phyloP scores from a whole-genome alignment of 768 basidiomycete species.

The button mushroom (Agaricus bisporus) region DNA sequence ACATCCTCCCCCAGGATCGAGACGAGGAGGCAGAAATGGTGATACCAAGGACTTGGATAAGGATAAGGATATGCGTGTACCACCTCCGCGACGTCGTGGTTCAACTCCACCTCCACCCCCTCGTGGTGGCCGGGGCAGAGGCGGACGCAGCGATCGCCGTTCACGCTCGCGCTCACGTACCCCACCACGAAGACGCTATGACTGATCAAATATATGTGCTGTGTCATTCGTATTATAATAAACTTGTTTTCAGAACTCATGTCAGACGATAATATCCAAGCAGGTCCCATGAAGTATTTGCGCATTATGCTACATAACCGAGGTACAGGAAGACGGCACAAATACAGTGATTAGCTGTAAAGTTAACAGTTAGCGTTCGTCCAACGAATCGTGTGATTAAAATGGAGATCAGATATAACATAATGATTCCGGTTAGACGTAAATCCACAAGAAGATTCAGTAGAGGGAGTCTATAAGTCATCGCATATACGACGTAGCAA shows the following conservation, averaged over 20 bases:
- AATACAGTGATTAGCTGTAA: constrained; percentile 1
- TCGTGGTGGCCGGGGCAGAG: constrained; percentile 29
- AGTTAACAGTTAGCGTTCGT: constrained; percentile 11
- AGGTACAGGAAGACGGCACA: constrained; percentile 2
- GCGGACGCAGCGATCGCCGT: constrained; percentile 32
- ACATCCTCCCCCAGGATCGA: constrained; percentile 33
- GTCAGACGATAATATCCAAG: neutral
- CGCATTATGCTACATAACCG: constrained; percentile 7
- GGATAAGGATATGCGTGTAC: constrained; percentile 32
- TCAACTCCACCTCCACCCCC: constrained; percentile 42
- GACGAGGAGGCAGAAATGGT: constrained; percentile 38
- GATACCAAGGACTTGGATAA: constrained; percentile 22
- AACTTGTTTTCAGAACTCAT: neutral
- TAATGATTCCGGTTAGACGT: constrained; percentile 89
- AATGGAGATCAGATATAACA: constrained; percentile 55
- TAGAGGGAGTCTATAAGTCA: constrained; percentile 94
- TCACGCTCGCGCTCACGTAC: constrained; percentile 35
- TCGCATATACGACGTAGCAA: constrained; percentile 30
- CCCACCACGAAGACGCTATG: constrained; percentile 5
- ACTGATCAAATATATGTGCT: neutral
- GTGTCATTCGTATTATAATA: neutral
- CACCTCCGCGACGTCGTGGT: constrained; percentile 38
- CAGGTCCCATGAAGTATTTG: neutral
- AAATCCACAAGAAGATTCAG: constrained; percentile 73
- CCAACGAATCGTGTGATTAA: neutral